A percentile compares a stretch with the other conserved stretches of the same genome.
Conservation (phyloP, 2,329 filamentous ascomycete species). For the Cyclaneusma minus region DNA sequence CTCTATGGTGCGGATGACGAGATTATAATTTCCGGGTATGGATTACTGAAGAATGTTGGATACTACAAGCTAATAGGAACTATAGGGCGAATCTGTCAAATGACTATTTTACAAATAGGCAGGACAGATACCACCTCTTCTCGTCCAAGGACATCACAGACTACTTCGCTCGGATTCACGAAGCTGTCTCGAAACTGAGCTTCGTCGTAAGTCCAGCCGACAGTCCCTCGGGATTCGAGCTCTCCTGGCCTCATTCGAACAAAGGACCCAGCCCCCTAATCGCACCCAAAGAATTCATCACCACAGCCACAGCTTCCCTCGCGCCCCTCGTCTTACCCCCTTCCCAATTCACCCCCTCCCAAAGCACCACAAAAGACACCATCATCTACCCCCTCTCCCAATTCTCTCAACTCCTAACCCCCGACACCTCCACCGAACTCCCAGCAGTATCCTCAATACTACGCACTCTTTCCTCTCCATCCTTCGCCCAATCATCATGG, state of each 20-base stretch:
- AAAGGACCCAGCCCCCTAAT: slow-evolving; percentile 59
- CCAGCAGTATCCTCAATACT: slow-evolving; percentile 66
- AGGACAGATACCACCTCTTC: slow-evolving; percentile 91
- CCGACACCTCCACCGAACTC: slow-evolving; percentile 76
- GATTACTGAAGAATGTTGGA: not conserved
- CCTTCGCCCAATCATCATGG: slow-evolving; percentile 62
- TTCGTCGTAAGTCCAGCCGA: slow-evolving; percentile 56
- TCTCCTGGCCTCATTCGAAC: slow-evolving; percentile 65
- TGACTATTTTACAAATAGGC: slow-evolving; percentile 92
- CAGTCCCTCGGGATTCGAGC: slow-evolving; percentile 37
- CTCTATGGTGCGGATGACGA: slow-evolving; percentile 92
- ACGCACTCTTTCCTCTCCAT: slow-evolving; percentile 44
- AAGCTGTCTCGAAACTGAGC: slow-evolving; percentile 63
- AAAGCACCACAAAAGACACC: slow-evolving; percentile 32
- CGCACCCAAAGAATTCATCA: slow-evolving; percentile 53
- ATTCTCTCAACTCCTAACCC: slow-evolving; percentile 68
- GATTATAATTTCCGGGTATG: slow-evolving; percentile 78
- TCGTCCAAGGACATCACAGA: slow-evolving; percentile 62
- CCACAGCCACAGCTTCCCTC: slow-evolving; percentile 50
- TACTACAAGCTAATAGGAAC: slow-evolving; percentile 4
- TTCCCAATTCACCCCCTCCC: slow-evolving; percentile 17
- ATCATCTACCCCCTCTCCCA: slow-evolving; percentile 77
- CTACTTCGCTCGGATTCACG: slow-evolving; percentile 68
- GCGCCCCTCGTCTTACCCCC: slow-evolving; percentile 48
- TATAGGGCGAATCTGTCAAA: slow-evolving; percentile 67